phyloP scores from a whole-genome alignment of 805 yeast species.

The Candida qinlingensis region DNA sequence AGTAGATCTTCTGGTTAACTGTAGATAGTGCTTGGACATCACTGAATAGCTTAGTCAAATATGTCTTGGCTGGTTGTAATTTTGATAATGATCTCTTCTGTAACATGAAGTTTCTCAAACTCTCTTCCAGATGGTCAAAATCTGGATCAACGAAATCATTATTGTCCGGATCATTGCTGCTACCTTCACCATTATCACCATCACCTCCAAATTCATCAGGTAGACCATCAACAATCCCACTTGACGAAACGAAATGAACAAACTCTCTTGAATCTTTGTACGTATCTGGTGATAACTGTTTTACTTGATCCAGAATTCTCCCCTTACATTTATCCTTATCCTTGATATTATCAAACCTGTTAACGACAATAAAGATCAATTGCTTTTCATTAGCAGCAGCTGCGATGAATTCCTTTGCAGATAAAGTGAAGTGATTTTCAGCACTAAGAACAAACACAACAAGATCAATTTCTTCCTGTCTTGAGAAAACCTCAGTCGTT shows the following conservation, averaged over 20 bases:
- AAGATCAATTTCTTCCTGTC: slow-evolving; percentile 95
- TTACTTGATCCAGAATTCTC: slow-evolving; percentile 79
- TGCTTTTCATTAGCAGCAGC: slow-evolving; percentile 89
- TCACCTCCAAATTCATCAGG: slow-evolving; percentile 35
- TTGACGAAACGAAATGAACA: slow-evolving; percentile 85
- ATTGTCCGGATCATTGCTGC: slow-evolving; percentile 25
- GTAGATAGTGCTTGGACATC: slow-evolving; percentile 61
- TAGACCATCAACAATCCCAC: slow-evolving; percentile 34
- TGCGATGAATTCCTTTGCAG: slow-evolving; percentile 90
- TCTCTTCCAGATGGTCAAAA: slow-evolving; percentile 79
- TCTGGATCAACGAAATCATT: slow-evolving; percentile 42
- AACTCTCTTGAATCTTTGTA: slow-evolving; percentile 84
- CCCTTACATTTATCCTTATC: slow-evolving; percentile 76
- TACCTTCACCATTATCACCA: slow-evolving; percentile 34
- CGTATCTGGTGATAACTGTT: slow-evolving; percentile 83
- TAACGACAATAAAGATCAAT: slow-evolving; percentile 89
- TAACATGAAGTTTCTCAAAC: slow-evolving; percentile 77
- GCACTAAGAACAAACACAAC: slow-evolving; percentile 96
- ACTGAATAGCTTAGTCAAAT: slow-evolving; percentile 57
- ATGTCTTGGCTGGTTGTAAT: slow-evolving; percentile 89
- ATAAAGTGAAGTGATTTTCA: slow-evolving; percentile 89
- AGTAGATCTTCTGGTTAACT: slow-evolving; percentile 54
- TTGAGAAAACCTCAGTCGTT: slow-evolving; percentile 89
- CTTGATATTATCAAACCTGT: slow-evolving; percentile 80
- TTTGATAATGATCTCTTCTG: slow-evolving; percentile 89